These are phyloP conservation scores for Puccinellia tenuiflora DNA, from an alignment of 176 grass and related monocot genomes.

Conservation along the genomic window DNA sequence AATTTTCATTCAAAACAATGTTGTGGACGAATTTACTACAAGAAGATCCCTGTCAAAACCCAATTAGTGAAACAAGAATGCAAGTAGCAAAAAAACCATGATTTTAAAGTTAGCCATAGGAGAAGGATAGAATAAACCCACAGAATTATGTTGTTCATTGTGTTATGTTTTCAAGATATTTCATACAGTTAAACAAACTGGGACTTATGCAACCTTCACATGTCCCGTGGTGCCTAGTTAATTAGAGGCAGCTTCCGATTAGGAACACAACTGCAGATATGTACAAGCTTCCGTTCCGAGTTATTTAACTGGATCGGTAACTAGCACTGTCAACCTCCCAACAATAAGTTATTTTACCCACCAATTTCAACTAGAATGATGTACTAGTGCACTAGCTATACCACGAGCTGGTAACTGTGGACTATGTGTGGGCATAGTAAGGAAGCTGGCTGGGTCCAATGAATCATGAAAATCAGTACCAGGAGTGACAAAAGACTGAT, in stretches of 20 bases:
- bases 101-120: not conserved
- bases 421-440: slow-evolving; percentile 1
- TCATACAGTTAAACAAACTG: slow-evolving; percentile 3
- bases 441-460: not conserved
- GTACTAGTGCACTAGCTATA: not conserved
- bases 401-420: not conserved
- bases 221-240: not conserved
- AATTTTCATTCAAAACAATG: slow-evolving; percentile 30
- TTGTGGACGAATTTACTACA: not conserved
- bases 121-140: slow-evolving; percentile 15
- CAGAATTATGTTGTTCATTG: not conserved
- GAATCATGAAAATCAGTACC: slow-evolving; percentile 27
- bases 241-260: not conserved
- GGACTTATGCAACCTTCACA: not conserved
- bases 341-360: slow-evolving; percentile 1
- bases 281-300: not conserved
- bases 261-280: not conserved
- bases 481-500: slow-evolving; percentile 42
- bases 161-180: slow-evolving; percentile 11
- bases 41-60: not conserved
- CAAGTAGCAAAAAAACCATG: not conserved
- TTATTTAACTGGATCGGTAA: not conserved
- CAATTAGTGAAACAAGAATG: not conserved
- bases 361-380: not conserved
- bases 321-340: not conserved